A percentile compares a stretch with the other conserved stretches of the same genome.
phyloP scores from a whole-genome alignment of 1,139 yeast species.

The Hemisphaericaspora lyxosophila region DNA sequence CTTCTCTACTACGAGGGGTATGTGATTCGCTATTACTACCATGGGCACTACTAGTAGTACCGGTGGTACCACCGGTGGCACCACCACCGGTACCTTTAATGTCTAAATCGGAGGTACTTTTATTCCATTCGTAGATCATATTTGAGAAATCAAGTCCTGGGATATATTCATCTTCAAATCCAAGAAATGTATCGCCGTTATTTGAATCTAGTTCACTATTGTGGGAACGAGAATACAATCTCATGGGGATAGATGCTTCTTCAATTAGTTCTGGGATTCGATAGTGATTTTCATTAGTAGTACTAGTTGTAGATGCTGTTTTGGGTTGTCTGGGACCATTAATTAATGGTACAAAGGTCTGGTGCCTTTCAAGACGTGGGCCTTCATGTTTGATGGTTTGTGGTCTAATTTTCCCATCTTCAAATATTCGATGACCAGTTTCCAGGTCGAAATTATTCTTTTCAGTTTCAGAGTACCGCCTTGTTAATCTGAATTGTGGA shows the following conservation, averaged over 20 bases:
- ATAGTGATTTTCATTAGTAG: background rate
- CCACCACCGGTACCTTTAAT: slow-evolving; percentile 9
- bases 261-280: slow-evolving; percentile 5
- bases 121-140: slow-evolving; percentile 41
- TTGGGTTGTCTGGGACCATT: background rate
- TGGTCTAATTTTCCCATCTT: slow-evolving; percentile 50
- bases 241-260: slow-evolving; percentile 11
- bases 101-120: slow-evolving; percentile 13
- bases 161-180: slow-evolving; percentile 70
- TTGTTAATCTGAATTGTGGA: slow-evolving; percentile 28
- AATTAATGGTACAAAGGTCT: slow-evolving; percentile 2
- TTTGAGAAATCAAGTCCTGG: slow-evolving; percentile 62
- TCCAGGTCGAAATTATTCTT: slow-evolving; percentile 51
- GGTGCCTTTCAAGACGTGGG: slow-evolving; percentile 1
- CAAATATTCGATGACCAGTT: slow-evolving; percentile 50
- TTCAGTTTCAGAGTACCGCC: slow-evolving; percentile 59
- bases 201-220: slow-evolving; percentile 21
- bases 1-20: slow-evolving; percentile 31
- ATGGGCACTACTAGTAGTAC: slow-evolving; percentile 5
- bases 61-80: slow-evolving; percentile 4
- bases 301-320: background rate
- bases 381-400: slow-evolving; percentile 12
- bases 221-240: slow-evolving; percentile 35
- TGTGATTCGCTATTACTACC: slow-evolving; percentile 17
- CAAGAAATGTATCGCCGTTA: slow-evolving; percentile 26